Evolutionary conservation across 352 stramenopile genomes (phyloP), one percentile per base, ranked within the genome.

Genomic region (Pythium rishiriense): DNA sequence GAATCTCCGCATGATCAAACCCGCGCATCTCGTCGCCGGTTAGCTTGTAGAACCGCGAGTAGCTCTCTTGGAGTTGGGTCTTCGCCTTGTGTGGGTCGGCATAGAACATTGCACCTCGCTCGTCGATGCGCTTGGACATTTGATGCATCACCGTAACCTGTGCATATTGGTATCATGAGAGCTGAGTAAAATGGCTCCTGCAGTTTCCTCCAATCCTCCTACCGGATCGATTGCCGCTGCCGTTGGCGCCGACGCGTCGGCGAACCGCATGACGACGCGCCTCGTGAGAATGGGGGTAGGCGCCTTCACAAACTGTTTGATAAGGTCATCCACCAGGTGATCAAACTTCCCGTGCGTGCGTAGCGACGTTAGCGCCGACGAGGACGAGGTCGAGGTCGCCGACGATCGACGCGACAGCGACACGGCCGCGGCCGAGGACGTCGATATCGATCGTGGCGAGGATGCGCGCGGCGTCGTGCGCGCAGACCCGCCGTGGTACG

Each of bases 1-100:
- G 4, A 2, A 35, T 24, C 45, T 21, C 25, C 9, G 33, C 31
- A 6, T 0, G 6, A 55, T 14, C 62, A 47, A 66, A 94, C 85
- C 76, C 88, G 58, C 90, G 88, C 68, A 86, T 88, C 60, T 91
- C 78, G 28, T 89, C 68, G 51, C 85, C 81, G 42, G 83, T 86
- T 41, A 90, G 82, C 58, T 87, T 85, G 66, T 90, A 78, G 60
- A 93, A 89, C 24, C 84, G 76, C 33, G 80, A 91, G 68, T 91
- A 94, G 26, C 83, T 70, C 58, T 92, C 82, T n/a, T 94, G 82
- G 4, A 94, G 68, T 14, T 74, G 72, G 31, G 68, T 73, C 15
- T 80, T 84, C 8, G 82, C 74, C 3, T 85, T 62, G 0, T 73
- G 66, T 2, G 72, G 76, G 35, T 72, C 58, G 29, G 79, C 77